Evolutionary conservation across 2,329 filamentous ascomycete genomes (phyloP), one percentile per base, ranked within the genome.

Genomic region (Pseudonectria foliicola): DNA sequence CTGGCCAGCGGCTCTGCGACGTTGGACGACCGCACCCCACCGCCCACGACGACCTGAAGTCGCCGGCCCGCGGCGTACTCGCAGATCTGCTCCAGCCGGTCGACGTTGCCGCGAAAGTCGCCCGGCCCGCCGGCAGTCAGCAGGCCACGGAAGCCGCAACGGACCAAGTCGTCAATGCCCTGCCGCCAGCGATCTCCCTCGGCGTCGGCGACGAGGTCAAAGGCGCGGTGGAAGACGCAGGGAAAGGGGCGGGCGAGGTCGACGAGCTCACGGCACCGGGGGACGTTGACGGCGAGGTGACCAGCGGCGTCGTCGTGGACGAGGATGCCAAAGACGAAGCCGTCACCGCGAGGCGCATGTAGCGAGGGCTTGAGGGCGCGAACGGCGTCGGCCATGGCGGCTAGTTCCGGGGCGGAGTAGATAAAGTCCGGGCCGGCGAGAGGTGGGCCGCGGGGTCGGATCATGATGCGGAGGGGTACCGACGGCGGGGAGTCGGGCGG

Each of bases 151-250:
- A 78, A 75, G 8, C 72, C 71, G 32, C 67, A 66, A 4, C 11
- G 31, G 1, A 46, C 44, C 10, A 76, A 47, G 6, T 52, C 48
- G 4, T 54, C 46, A 18, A 75, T 33, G 23, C 37, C 44, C 0
- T 44, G 45, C 7, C 37, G 32, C 29, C 47, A 42, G 7, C 18
- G 18, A 8, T 21, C 18, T 8, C 44, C 38, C 24, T 44, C 30
- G 8, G 39, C 33, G 5, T 40, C 53, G 3, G 70, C 45, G 10
- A 75, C 55, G 13, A 62, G 57, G 46, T 78, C 74, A 38, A 75
- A 74, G 3, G 74, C 74, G 12, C 74, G 66, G 52, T 76, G 73
- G 42, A 77, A 71, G n/a, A 73, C 63, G 42, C 67, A 68, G 12
- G 52, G 53, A 23, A 63, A 62, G 2, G 67, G 69, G 6, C 42